Conservation (phyloP, 2,329 filamentous ascomycete genomes). For the Acephala macrosclerotiorum region DNA sequence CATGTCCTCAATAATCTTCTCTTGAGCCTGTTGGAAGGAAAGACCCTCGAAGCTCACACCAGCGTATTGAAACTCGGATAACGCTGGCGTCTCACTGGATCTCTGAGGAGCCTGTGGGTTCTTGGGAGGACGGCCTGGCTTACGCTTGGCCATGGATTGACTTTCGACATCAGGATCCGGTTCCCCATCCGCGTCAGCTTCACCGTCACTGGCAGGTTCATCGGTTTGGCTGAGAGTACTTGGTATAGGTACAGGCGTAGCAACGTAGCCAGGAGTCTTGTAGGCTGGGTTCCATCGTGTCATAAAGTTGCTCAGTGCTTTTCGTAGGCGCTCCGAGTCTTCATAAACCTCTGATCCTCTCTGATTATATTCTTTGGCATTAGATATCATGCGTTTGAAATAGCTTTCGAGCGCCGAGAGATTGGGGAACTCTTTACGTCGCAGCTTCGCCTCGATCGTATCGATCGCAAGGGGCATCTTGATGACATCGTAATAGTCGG, state of each 20-base stretch:
- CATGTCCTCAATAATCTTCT: constrained; percentile 81
- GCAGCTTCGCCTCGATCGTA: constrained; percentile 78
- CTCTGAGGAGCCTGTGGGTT: constrained; percentile 42
- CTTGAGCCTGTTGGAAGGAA: constrained; percentile 84
- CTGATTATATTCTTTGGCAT: constrained; percentile 85
- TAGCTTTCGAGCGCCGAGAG: constrained; percentile 83
- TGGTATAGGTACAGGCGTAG: constrained; percentile 73
- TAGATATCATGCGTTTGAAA: constrained; percentile 86
- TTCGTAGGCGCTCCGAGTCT: constrained; percentile 86
- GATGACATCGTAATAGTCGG: constrained; percentile 80
- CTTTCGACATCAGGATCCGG: constrained; percentile 42
- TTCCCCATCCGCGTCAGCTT: constrained; percentile 45
- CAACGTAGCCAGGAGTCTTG: constrained; percentile 70
- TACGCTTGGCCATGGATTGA: constrained; percentile 29
- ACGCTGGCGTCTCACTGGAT: constrained; percentile 48
- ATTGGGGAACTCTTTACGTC: constrained; percentile 70
- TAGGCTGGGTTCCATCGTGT: constrained; percentile 87
- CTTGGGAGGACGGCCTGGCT: constrained; percentile 38
- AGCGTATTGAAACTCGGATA: constrained; percentile 61
- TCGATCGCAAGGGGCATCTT: constrained; percentile 81
- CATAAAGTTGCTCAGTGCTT: constrained; percentile 89
- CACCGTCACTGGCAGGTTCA: constrained; percentile 36
- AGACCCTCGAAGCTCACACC: constrained; percentile 72
- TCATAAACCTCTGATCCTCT: constrained; percentile 77
- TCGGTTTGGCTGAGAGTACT: constrained; percentile 50